Evolutionary conservation across 2,329 filamentous ascomycete genomes (phyloP).

Genomic region (Dactylellina cionopaga): DNA sequence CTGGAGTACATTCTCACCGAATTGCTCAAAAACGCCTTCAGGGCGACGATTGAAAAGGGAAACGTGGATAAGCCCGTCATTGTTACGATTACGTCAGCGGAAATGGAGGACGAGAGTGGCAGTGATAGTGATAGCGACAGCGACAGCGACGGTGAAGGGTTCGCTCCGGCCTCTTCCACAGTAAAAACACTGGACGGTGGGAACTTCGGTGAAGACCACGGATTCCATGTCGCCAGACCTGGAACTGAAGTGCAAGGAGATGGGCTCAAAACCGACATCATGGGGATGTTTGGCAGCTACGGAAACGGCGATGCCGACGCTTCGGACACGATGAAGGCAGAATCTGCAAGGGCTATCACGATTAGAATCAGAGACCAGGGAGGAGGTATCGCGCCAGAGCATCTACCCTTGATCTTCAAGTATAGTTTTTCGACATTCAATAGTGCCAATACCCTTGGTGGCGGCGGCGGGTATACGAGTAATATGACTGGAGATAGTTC

Average conservation of each 20-base stretch:
- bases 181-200: slow-evolving; percentile 35
- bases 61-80: slow-evolving; percentile 83
- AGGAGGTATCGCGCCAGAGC: slow-evolving; percentile 86
- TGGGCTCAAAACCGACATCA: slow-evolving; percentile 24
- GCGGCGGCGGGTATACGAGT: slow-evolving; percentile 63
- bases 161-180: not conserved
- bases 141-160: slow-evolving; percentile 17
- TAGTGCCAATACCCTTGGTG: slow-evolving; percentile 25
- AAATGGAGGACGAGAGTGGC: slow-evolving; percentile 62
- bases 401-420: slow-evolving; percentile 89
- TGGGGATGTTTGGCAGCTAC: slow-evolving; percentile 18
- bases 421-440: slow-evolving; percentile 95
- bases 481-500: slow-evolving; percentile 60
- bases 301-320: not conserved
- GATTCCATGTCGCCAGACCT: slow-evolving; percentile 55
- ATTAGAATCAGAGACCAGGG: slow-evolving; percentile 96
- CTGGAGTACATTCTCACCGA: slow-evolving; percentile 98
- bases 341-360: slow-evolving; percentile 73
- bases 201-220: not conserved
- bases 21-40: slow-evolving; percentile 94
- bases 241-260: slow-evolving; percentile 47
- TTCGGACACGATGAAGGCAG: slow-evolving; percentile 37
- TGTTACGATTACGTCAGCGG: slow-evolving; percentile 84
- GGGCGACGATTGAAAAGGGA: slow-evolving; percentile 87
- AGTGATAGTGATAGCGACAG: slow-evolving; percentile 26